Conservation (phyloP, 768 basidiomycete genomes). For the Amanita thiersii region DNA sequence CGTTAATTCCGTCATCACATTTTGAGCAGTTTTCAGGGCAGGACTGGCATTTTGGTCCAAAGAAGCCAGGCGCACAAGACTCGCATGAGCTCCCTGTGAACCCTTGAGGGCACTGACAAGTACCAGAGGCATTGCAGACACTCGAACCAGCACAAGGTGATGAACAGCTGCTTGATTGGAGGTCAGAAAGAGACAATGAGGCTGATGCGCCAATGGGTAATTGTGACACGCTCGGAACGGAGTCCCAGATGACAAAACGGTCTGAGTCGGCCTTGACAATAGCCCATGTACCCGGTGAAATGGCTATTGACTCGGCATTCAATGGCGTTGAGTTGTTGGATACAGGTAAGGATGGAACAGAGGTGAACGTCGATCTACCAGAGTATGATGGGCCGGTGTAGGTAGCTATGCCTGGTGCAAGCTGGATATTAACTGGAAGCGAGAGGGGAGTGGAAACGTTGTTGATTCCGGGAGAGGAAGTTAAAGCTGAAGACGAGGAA, state of each 20-base stretch:
- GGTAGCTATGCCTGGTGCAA: slow-evolving; percentile 60
- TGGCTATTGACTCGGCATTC: slow-evolving; percentile 49
- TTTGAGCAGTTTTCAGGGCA: slow-evolving; percentile 57
- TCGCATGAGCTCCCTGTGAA: slow-evolving; percentile 76
- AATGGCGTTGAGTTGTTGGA: slow-evolving; percentile 43
- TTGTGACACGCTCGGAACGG: slow-evolving; percentile 67
- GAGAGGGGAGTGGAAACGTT: slow-evolving; percentile 45
- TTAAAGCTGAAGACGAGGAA: slow-evolving; percentile 50
- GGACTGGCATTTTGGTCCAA: slow-evolving; percentile 57
- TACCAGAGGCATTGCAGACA: slow-evolving; percentile 55
- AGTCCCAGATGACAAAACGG: slow-evolving; percentile 71
- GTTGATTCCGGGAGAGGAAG: slow-evolving; percentile 55
- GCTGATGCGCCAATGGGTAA: slow-evolving; percentile 42
- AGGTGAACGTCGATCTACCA: slow-evolving; percentile 52
- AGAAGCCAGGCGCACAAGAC: slow-evolving; percentile 58
- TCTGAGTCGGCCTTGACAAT: slow-evolving; percentile 48
- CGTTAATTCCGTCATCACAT: slow-evolving; percentile 74
- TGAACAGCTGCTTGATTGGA: slow-evolving; percentile 53
- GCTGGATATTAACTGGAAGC: slow-evolving; percentile 59
- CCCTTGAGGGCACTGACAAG: slow-evolving; percentile 60
- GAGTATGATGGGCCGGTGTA: slow-evolving; percentile 59
- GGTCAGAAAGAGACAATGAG: slow-evolving; percentile 53
- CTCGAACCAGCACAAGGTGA: slow-evolving; percentile 58
- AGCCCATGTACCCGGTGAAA: slow-evolving; percentile 66
- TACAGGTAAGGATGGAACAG: slow-evolving; percentile 43